Evolutionary conservation across 2,329 filamentous ascomycete species (phyloP).

Genomic region (Colletotrichum somersetense): DNA sequence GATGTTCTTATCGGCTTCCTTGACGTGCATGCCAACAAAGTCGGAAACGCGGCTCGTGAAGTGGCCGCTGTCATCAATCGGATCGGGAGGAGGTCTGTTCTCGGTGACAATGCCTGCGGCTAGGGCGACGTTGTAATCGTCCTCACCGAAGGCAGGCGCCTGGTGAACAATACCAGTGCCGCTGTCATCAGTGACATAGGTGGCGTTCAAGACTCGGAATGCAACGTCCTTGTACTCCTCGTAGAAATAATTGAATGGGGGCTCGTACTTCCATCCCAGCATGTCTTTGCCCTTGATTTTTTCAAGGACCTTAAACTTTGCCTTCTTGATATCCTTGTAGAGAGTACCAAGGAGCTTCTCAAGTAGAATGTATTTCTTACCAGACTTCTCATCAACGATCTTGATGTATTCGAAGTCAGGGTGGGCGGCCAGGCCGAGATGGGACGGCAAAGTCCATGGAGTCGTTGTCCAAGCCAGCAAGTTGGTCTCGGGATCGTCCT

Average conservation of each 20-base stretch:
- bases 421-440: conserved; percentile 81
- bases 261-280: conserved; percentile 89
- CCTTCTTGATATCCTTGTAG: conserved; percentile 96
- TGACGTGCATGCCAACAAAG: conserved; percentile 89
- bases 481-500: conserved; percentile 80
- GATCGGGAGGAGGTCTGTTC: conserved; percentile 85
- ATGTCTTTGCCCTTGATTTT: conserved; percentile 87
- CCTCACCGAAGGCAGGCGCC: conserved; percentile 92
- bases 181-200: conserved; percentile 89
- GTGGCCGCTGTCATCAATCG: conserved; percentile 85
- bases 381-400: conserved; percentile 83
- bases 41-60: conserved; percentile 84
- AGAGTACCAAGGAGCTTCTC: conserved; percentile 84
- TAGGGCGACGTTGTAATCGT: conserved; percentile 89
- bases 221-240: conserved; percentile 88
- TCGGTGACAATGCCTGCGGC: conserved; percentile 83
- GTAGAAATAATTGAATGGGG: conserved; percentile 90
- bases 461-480: conserved; percentile 93
- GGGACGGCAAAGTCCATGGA: conserved; percentile 86
- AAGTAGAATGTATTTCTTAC: conserved; percentile 86
- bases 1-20: conserved; percentile 92
- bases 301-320: conserved; percentile 86
- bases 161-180: conserved; percentile 97
- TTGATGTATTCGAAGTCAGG: conserved; percentile 90
- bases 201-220: conserved; percentile 85